Evolutionary conservation across 106 monocot species (phyloP), one percentile per base, ranked within the genome.

Genomic region (Amphibolis antarctica): DNA sequence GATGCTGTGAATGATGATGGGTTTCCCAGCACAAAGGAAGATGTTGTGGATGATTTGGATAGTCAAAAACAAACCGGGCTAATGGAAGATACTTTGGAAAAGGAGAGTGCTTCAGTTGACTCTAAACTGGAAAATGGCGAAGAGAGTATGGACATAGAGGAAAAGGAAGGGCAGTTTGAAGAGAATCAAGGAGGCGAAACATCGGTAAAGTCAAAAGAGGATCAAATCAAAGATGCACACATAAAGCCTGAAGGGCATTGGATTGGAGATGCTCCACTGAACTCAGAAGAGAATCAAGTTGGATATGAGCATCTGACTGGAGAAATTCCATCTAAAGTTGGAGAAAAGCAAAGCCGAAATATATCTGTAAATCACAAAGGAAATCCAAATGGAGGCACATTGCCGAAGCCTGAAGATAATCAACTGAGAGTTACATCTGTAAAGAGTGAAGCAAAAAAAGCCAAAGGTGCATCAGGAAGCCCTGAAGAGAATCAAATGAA

Each of bases 131-230:
- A 55, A 23, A 19, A 25, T 55, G 54, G 54, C 12, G 54, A 55
- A 55, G 0, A 3, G 24, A 12, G 4, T 55, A 19, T 25, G 1
- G 54, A 21, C 5, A 21, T 19, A 46, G 62, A 68, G 25, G 54
- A 42, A 30, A 73, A 81, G 46, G 74, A 59, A 60, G 62, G 44
- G n/a, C 49, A 71, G 19, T 61, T 25, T 11, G 73, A 72, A 57
- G 71, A 63, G 12, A 72, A 71, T 24, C 22, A 44, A 44, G 10
- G 23, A 13, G 55, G 26, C 21, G 73, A 72, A n/a, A 63, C 66
- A 12, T 56, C 67, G 47, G 17, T 69, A 59, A 76, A 71, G 55
- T 51, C 70, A 22, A 81, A 86, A 68, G 36, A 36, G 36, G 7
- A 36, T 36, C 36, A 36, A 7, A 36, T 36, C 7, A 7, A 7